These are phyloP conservation scores for Triticum monococcum DNA, from an alignment of 176 grass and related monocot species.

Conservation along the genomic window DNA sequence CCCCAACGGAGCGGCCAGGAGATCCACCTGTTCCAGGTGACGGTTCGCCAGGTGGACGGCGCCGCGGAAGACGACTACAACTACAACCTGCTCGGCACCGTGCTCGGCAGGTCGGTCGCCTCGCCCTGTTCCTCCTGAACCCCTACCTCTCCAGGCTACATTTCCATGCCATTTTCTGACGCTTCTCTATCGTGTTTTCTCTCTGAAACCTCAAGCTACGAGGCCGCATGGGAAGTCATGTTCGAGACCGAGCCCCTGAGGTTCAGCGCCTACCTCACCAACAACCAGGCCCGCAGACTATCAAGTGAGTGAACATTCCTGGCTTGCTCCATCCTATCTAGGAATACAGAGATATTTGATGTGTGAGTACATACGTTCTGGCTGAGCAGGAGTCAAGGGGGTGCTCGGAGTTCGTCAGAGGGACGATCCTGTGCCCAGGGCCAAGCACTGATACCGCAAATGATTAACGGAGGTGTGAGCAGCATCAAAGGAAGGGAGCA, in stretches of 20 bases:
- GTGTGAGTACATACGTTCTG: background rate
- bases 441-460: background rate
- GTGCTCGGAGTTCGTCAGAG: conserved; percentile 25
- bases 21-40: conserved; percentile 38
- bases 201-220: background rate
- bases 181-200: background rate
- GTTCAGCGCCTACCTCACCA: conserved; percentile 44
- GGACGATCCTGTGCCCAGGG: conserved; percentile 32
- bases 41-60: conserved; percentile 5
- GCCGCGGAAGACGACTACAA: conserved; percentile 33
- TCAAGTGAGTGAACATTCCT: conserved; percentile 34
- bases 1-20: conserved; percentile 17
- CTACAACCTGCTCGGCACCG: conserved; percentile 24
- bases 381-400: conserved; percentile 32
- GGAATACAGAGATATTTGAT: background rate
- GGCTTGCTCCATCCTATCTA: background rate
- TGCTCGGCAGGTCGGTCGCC: conserved; percentile 40
- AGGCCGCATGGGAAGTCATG: conserved; percentile 38
- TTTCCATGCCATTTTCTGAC: conserved; percentile 6
- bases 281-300: conserved; percentile 42
- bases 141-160: background rate
- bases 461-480: no score
- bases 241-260: conserved; percentile 16
- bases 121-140: background rate
- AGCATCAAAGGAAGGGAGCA: background rate